A percentile compares a stretch with the other conserved stretches of the same genome.
Evolutionary conservation across 768 basidiomycete genomes (phyloP).

Genomic region (Naganishia friedmannii): DNA sequence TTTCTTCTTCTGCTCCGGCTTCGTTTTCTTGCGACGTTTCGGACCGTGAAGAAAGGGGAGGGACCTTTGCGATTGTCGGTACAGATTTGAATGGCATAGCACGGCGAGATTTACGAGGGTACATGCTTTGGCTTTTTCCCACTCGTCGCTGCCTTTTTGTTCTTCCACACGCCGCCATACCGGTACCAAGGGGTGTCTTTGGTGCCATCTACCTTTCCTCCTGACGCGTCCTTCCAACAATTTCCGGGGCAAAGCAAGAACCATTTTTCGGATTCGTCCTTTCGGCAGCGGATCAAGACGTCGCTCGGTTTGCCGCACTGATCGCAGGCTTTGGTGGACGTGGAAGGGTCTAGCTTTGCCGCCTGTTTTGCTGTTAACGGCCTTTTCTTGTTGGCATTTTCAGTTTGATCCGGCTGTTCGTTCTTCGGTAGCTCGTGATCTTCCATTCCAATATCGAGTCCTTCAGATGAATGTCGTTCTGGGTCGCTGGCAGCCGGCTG

Average conservation of each 20-base stretch:
- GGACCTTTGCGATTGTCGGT: background rate
- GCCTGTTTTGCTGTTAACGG: slow-evolving; percentile 26
- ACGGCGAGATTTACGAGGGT: background rate
- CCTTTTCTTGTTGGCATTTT: slow-evolving; percentile 1
- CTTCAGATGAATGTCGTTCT: background rate
- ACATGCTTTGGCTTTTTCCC: slow-evolving; percentile 44
- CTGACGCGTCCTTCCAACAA: slow-evolving; percentile 26
- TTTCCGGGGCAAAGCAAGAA: slow-evolving; percentile 25
- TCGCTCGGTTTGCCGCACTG: slow-evolving; percentile 22
- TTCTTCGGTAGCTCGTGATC: background rate
- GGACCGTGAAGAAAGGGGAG: background rate
- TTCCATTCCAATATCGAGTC: background rate
- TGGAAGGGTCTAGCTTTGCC: slow-evolving; percentile 21
- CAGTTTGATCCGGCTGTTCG: background rate
- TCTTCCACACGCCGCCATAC: slow-evolving; percentile 29
- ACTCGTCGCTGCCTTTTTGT: slow-evolving; percentile 37
- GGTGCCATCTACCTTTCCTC: slow-evolving; percentile 24
- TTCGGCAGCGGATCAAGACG: slow-evolving; percentile 29
- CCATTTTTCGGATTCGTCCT: slow-evolving; percentile 25
- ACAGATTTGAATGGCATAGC: background rate
- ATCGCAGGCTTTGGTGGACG: slow-evolving; percentile 26
- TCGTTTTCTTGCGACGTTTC: background rate
- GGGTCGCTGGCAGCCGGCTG: too few relatives aligned
- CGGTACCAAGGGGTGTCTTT: slow-evolving; percentile 5
- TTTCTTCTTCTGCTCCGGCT: background rate